These are phyloP conservation scores for Excoecaria agallocha DNA, from an alignment of 345 rosid genomes.

Conservation along the genomic window DNA sequence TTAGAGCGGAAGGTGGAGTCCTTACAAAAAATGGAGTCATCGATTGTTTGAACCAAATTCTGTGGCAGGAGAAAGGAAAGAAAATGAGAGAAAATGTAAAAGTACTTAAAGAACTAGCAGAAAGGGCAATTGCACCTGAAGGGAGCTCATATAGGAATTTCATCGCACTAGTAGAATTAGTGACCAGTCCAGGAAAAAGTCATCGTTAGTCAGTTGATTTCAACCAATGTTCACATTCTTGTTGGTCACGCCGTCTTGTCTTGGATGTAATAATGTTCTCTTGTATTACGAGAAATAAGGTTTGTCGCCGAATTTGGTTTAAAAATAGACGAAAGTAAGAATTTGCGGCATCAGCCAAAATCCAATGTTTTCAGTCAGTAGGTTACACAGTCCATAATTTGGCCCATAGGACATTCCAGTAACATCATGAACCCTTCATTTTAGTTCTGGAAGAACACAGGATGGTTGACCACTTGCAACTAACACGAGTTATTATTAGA, in stretches of 20 bases:
- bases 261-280: background rate
- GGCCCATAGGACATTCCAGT: no score
- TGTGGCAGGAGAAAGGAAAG: conserved; percentile 20
- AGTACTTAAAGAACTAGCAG: conserved; percentile 12
- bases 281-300: no score
- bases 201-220: background rate
- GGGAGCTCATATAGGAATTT: conserved; percentile 34
- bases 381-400: no score
- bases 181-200: background rate
- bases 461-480: no score
- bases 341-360: no score
- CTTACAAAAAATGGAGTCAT: conserved; percentile 21
- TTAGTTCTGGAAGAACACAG: no score
- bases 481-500: no score
- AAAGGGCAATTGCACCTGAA: conserved; percentile 6
- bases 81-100: conserved; percentile 22
- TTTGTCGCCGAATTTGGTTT: no score
- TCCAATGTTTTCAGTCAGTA: no score
- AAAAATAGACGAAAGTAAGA: no score
- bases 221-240: background rate
- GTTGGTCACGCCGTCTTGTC: no score
- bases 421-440: no score
- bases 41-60: conserved; percentile 8
- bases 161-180: conserved; percentile 1
- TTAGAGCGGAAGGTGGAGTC: conserved; percentile 16